Percentiles rank a stretch among this genome's conserved stretches.
Conservation (phyloP, 495 filamentous ascomycete species). For the Pyronema omphalodes region DNA sequence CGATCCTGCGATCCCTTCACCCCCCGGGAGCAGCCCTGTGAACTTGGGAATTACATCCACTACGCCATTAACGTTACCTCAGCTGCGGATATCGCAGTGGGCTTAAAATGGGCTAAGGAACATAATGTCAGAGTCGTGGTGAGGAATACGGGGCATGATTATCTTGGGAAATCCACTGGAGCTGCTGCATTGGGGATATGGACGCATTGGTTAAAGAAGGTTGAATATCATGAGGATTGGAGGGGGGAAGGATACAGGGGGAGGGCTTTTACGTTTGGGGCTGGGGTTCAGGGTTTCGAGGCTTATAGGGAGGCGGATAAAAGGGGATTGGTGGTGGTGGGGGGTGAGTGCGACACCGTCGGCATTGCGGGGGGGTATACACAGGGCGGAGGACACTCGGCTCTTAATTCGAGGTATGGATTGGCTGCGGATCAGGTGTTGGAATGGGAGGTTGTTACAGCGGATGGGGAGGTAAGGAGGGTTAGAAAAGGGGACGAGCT, state of each 20-base stretch:
- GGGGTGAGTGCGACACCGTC: constrained; percentile 32
- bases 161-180: constrained; percentile 34
- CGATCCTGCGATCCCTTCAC: constrained; percentile 26
- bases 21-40: constrained; percentile 26
- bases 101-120: constrained; percentile 44
- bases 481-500: constrained; percentile 37
- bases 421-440: constrained; percentile 38
- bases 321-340: constrained; percentile 32
- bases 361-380: constrained; percentile 33
- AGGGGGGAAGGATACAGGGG: constrained; percentile 19
- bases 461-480: constrained; percentile 35
- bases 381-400: constrained; percentile 43
- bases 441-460: constrained; percentile 38
- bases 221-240: constrained; percentile 16
- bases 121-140: constrained; percentile 39
- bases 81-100: constrained; percentile 36
- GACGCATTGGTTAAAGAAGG: constrained; percentile 40
- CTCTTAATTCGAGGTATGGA: constrained; percentile 35
- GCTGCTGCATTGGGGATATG: constrained; percentile 40
- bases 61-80: constrained; percentile 42
- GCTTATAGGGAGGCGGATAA: constrained; percentile 31
- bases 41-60: constrained; percentile 36
- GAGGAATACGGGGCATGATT: constrained; percentile 58
- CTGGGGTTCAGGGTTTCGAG: constrained; percentile 36
- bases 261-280: constrained; percentile 37